Base-by-base conservation (phyloP, 1,284 basidiomycete species). In the Cryptococcus amylolentus region DNA sequence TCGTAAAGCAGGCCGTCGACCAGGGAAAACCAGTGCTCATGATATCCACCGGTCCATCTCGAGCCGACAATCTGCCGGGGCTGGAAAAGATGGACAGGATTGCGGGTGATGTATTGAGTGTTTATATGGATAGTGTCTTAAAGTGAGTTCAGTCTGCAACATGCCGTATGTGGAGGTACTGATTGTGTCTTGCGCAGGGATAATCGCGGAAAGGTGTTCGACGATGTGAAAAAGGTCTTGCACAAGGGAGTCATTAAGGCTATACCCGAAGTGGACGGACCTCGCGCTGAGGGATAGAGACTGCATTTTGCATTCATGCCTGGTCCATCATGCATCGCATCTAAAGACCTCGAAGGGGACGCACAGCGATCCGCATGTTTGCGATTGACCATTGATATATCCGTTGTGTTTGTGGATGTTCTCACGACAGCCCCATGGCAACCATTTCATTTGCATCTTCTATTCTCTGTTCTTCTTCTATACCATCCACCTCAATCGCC, bases 1-100 rank as follows among this genome's bases (percentile, higher is more conserved):
- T 95, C n/a, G 79, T 94, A 50, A 91, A 88, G 71, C 86, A 85
- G 63, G 90, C 92, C 1, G 71, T 88, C 10, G 84, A 89, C 55
- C 78, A 84, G 12, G 79, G 81, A 27, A 94, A 92, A 72, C 86
- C 86, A 0, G 85, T 91, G 4, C 77, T 93, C 52, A 80, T 93
- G 58, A 78, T 96, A 46, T 94, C 94, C 59, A 77, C 91, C 14
- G 93, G 93, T 1, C 91, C 91, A 1, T 88, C 88, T 1, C 83
- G 92, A 41, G 91, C 87, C 1, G 91, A 95, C 71, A 79, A 76
- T n/a, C 70, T 89, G n/a, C 72, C 76, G 1, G 86, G 82, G 4
- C 78, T 93, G 46, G 84, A 88, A 61, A 89, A 90, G 75, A 82
- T 95, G 61, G 86, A 92, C 61, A 79, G 88, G 38, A 76, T 83